Evolutionary conservation across 2,329 filamentous ascomycete genomes (phyloP), one percentile per base, ranked within the genome.

Genomic region (Talaromyces atroroseus): DNA sequence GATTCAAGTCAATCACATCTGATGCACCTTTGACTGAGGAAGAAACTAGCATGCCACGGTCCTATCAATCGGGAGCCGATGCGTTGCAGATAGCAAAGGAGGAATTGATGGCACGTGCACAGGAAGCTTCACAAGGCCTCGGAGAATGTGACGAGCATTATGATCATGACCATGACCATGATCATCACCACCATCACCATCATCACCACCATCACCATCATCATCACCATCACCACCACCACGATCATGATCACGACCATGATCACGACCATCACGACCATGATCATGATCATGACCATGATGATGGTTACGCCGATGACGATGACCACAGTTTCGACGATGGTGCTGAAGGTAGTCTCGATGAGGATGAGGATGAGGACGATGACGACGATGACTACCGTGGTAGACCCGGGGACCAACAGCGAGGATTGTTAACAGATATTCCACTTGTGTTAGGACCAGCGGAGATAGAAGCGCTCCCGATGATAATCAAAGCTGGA

Each of bases 401-500:
- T 49, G 73, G 75, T n/a, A 73, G 77, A 11, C 74, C 77, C 20
- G 74, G 77, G 11, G 77, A 80, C 60, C 76, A 80, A 59, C 76
- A 80, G 67, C 88, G 90, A 18, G 92, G 92, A 12, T 76, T 97
- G 14, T 76, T 97, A 55, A 96, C 92, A 0, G 92, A 97, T 69
- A 90, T 97, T 12, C 92, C 92, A 29, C 88, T 97, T 62, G 95
- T 96, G 38, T 79, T 97, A 29, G 92, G 95, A 45, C 92, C 92
- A 0, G 92, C 91, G 56, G 92, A 97, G 72, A 96, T 96, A 54
- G 92, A 97, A 72, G 92, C 94, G 5, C 76, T 97, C 53, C 92
- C 95, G 55, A 96, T 96, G 92, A 95, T 96, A 58, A 87, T 97
- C 65, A 96, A 96, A 77, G 92, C 90, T 14, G 95, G 92, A 60